A percentile compares a stretch with the other conserved stretches of the same genome.
Conservation (phyloP, 257 asterid genomes). For the Solanum paucissectum region DNA sequence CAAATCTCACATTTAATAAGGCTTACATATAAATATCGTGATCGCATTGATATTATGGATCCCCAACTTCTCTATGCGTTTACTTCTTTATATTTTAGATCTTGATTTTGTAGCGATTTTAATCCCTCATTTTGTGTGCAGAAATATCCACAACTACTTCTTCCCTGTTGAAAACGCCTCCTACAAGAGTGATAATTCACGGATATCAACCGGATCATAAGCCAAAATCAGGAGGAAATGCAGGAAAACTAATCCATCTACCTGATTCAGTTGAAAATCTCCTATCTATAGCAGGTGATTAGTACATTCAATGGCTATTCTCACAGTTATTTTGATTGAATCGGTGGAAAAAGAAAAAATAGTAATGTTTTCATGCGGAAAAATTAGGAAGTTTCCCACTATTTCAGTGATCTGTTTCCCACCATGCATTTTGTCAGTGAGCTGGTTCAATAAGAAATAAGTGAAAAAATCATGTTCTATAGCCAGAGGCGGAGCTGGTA, state of each 20-base stretch:
- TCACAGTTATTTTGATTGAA: neutral
- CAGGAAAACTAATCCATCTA: conserved; percentile 73
- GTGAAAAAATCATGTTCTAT: no score
- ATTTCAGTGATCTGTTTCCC: no score
- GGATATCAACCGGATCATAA: conserved; percentile 68
- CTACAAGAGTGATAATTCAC: conserved; percentile 64
- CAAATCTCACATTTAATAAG: neutral
- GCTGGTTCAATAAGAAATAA: no score
- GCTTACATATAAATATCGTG: neutral
- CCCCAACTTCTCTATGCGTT: neutral
- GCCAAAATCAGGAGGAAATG: conserved; percentile 31
- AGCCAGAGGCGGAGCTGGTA: no score
- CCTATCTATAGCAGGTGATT: conserved; percentile 55
- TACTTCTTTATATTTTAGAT: neutral
- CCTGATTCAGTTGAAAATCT: conserved; percentile 68
- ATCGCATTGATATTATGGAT: neutral
- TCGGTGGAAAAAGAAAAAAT: neutral
- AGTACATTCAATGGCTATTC: neutral
- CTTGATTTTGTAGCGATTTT: neutral
- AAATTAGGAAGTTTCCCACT: no score
- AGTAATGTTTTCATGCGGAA: no score
- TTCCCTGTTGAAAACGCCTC: conserved; percentile 17
- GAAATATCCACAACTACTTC: neutral
- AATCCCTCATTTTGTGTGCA: conserved; percentile 24
- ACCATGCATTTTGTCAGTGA: no score